Percentiles rank a stretch among this genome's conserved stretches.
These are phyloP conservation scores for Sporobolus alterniflorus DNA, from an alignment of 202 grass and related monocot genomes.

Conservation along the genomic window DNA sequence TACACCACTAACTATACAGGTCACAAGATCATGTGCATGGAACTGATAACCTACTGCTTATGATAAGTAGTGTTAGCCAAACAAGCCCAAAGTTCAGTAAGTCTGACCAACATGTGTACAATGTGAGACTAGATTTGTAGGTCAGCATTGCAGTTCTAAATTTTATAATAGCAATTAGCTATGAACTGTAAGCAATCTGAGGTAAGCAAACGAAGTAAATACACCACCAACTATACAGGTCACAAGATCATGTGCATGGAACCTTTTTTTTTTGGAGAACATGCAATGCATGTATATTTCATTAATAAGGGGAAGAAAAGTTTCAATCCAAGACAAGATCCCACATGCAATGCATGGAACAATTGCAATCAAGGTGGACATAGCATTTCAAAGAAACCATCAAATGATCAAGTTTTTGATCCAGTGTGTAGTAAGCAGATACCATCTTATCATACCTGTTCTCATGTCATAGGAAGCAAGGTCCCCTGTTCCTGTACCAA, in stretches of 20 bases:
- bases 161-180: constrained; percentile 2
- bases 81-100: background rate
- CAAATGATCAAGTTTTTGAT: constrained; percentile 15
- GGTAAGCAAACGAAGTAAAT: background rate
- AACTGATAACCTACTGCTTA: background rate
- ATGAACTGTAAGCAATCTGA: background rate
- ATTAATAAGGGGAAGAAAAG: no score
- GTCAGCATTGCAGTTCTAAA: constrained; percentile 9
- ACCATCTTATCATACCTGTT: constrained; percentile 59
- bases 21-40: background rate
- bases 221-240: background rate
- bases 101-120: background rate
- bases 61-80: background rate
- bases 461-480: constrained; percentile 94
- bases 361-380: background rate
- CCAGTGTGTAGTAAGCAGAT: background rate
- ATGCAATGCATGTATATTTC: no score
- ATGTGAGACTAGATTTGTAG: background rate
- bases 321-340: no score
- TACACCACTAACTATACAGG: background rate
- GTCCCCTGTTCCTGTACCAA: constrained; percentile 86
- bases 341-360: background rate
- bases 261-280: no score
- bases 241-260: background rate
- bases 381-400: constrained; percentile 15